Conservation (phyloP, 192 early-diverging fungal species). For the Geranomyces michiganensis region DNA sequence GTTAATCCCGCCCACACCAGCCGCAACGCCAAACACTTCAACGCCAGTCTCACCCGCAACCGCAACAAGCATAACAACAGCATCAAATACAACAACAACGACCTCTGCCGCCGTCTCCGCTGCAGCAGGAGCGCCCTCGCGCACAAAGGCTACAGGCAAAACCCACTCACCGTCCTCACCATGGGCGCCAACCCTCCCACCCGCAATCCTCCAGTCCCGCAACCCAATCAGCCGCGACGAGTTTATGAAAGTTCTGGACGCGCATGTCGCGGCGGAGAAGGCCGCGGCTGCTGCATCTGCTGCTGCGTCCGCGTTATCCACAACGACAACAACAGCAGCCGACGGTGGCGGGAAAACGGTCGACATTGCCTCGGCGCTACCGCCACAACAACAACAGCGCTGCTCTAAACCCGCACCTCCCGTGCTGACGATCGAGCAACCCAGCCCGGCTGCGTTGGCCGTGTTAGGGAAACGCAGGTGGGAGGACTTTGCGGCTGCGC, state of each 20-base stretch:
- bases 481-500: not conserved
- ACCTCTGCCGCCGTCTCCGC: no score
- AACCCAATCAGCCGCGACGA: slow-evolving; percentile 19
- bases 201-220: slow-evolving; percentile 9
- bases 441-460: not conserved
- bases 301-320: not conserved
- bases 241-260: slow-evolving; percentile 30
- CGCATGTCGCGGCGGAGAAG: slow-evolving; percentile 13
- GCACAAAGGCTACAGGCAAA: not conserved
- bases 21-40: not conserved
- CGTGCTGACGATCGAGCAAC: not conserved
- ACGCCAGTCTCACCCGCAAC: not conserved
- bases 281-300: not conserved
- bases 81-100: no score
- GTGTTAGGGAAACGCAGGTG: slow-evolving; percentile 2
- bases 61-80: not conserved
- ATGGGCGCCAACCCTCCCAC: slow-evolving; percentile 22
- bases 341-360: no score
- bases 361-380: not conserved
- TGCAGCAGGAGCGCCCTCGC: no score
- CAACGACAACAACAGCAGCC: not conserved
- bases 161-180: slow-evolving; percentile 6
- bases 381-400: not conserved
- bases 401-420: not conserved
- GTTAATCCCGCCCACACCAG: not conserved